Percentiles rank a stretch among this genome's conserved stretches.
Evolutionary conservation across 768 basidiomycete genomes (phyloP).

Genomic region (Tephrocybe sp.): DNA sequence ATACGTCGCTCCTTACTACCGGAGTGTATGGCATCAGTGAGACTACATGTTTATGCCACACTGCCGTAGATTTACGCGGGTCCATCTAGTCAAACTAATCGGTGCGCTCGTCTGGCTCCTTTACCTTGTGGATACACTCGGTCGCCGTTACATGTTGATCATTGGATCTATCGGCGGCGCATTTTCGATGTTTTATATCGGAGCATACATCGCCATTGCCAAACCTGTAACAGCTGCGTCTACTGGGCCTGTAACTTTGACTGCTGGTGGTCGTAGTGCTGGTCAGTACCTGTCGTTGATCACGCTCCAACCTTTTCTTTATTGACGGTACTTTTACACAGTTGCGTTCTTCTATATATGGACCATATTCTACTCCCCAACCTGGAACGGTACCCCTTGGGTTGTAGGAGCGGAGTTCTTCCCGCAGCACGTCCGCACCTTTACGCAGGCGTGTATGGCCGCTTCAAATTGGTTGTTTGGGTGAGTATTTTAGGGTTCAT

Average conservation of each 20-base stretch:
- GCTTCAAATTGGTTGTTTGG: slow-evolving; percentile 37
- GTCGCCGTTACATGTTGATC: slow-evolving; percentile 40
- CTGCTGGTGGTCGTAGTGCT: slow-evolving; percentile 30
- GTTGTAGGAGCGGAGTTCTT: slow-evolving; percentile 45
- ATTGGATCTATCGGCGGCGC: slow-evolving; percentile 39
- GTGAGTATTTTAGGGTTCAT: slow-evolving; percentile 10
- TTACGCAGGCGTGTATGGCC: slow-evolving; percentile 37
- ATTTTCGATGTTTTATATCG: slow-evolving; percentile 44
- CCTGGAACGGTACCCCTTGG: slow-evolving; percentile 49
- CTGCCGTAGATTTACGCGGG: background rate
- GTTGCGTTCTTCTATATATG: slow-evolving; percentile 39
- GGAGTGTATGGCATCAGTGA: slow-evolving; percentile 53
- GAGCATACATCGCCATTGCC: slow-evolving; percentile 41
- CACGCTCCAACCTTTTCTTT: background rate
- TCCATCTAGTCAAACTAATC: slow-evolving; percentile 28
- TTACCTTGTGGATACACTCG: slow-evolving; percentile 41
- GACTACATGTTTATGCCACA: slow-evolving; percentile 9
- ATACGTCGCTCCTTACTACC: slow-evolving; percentile 38
- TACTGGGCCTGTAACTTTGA: slow-evolving; percentile 14
- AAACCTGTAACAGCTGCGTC: slow-evolving; percentile 21
- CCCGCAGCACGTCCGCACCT: slow-evolving; percentile 38
- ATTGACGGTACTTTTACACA: background rate
- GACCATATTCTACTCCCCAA: slow-evolving; percentile 37
- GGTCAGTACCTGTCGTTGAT: too few species aligned
- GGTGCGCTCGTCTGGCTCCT: slow-evolving; percentile 42